Base-by-base conservation (phyloP, 306 rosid genomes). In the Alnus glutinosa region DNA sequence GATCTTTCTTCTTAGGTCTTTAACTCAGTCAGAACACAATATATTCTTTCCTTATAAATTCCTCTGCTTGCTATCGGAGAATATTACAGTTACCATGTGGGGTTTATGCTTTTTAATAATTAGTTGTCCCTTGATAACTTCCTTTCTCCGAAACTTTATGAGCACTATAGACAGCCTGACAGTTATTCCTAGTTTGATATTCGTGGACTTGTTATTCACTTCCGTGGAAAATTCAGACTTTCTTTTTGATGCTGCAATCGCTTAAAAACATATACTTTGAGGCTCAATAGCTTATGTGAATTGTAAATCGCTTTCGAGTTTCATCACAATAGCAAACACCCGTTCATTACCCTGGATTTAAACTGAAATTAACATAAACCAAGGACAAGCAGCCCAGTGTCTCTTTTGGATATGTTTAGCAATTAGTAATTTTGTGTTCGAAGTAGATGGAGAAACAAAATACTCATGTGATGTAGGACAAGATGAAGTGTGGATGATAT, bases 331-430 rank as follows among this genome's bases (percentile, higher is more conserved):
- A 64, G 36, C 12, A 64, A 15, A 62, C 1, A 62, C 37, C 7
- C 23, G 15, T 37, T 34, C 5, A 34, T 36, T 15, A 64, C 48
- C 36, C 66, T 23, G 37, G 66, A 42, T 42, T 42, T 42, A 42
- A 42, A 59, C 39, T 59, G 66, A 59, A 59, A 59, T 59, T 28
- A 59, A 28, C 66, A 37, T 64, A 64, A 64, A 16, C 70, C 19
- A 2, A 64, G 70, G 36, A 64, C 19, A 36, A 6, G 69, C 48
- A 64, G 5, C 70, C 19, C 48, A 1, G 11, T 64, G 11, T 64
- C 47, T 15, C 47, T 64, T 15, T 37, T 16, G 32, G 37, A 59
- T 59, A 4, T 28, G 15, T 28, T 59, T 28, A n/a, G 70, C 9
- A 34, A 36, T 37, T 37, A 2, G 28, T 64, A 36, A 64, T 37